A percentile compares a stretch with the other conserved stretches of the same genome.
phyloP scores from a whole-genome alignment of 139 green algal genomes.

The Chlamydomonas incerta region DNA sequence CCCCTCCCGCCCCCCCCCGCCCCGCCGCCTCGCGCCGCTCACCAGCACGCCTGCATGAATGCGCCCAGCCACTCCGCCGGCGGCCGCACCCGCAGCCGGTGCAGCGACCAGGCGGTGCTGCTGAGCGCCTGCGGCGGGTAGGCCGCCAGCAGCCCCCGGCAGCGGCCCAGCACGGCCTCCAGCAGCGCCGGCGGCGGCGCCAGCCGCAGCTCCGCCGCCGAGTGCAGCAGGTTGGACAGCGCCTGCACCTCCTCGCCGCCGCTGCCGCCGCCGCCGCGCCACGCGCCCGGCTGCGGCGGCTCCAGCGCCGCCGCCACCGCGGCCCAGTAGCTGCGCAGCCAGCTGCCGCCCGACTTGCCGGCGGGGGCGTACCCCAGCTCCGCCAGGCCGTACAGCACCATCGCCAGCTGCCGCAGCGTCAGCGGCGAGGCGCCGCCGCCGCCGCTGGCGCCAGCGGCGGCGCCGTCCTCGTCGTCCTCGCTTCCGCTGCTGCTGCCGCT shows the following conservation, averaged over 20 bases:
- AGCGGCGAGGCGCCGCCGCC: background rate
- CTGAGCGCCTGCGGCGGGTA: background rate
- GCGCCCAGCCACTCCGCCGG: background rate
- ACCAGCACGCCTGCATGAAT: conserved; percentile 12
- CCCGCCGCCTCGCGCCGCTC: no score
- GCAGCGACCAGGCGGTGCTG: conserved; percentile 21
- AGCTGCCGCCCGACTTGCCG: background rate
- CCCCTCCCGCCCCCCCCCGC: no score
- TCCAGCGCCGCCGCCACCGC: background rate
- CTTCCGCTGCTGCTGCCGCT: background rate
- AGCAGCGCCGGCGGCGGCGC: background rate
- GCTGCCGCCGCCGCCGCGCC: no score
- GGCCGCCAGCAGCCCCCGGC: background rate
- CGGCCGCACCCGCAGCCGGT: background rate
- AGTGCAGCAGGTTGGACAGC: conserved; percentile 18
- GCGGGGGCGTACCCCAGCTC: background rate
- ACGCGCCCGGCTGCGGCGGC: no score
- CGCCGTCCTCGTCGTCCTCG: background rate
- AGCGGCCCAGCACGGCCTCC: background rate
- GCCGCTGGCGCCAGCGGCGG: no score
- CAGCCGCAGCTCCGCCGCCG: conserved; percentile 10
- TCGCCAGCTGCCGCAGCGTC: conserved; percentile 14
- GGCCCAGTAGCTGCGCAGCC: background rate
- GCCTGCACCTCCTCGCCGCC: background rate
- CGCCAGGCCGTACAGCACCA: conserved; percentile 8